These are phyloP conservation scores for Cryptococcus deneoformans DNA, from an alignment of 1,284 basidiomycete genomes.

Conservation along the genomic window DNA sequence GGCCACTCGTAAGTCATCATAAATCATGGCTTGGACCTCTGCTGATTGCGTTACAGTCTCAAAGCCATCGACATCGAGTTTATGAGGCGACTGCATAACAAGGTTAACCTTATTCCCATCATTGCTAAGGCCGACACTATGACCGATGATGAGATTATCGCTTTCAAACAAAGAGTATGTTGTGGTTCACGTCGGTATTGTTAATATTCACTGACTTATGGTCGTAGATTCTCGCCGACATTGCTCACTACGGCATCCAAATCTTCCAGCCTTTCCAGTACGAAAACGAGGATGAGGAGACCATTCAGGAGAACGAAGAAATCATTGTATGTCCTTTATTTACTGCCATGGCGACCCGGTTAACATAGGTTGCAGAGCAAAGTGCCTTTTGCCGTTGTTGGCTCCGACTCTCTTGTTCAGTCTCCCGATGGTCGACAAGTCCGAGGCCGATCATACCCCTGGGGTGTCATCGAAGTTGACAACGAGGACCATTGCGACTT, in stretches of 20 bases:
- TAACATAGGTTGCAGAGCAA: conserved; percentile 60
- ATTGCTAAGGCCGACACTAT: conserved; percentile 96
- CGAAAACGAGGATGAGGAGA: conserved; percentile 96
- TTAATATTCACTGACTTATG: not conserved
- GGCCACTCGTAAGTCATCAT: conserved; percentile 76
- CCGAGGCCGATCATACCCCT: conserved; percentile 89
- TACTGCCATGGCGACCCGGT: not conserved
- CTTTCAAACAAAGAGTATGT: conserved; percentile 85
- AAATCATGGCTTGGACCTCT: not conserved
- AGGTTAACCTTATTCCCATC: conserved; percentile 95
- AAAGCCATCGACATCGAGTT: conserved; percentile 98
- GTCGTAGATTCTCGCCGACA: conserved; percentile 78
- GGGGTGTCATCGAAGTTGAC: conserved; percentile 97
- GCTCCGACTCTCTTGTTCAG: conserved; percentile 76
- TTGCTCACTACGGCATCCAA: conserved; percentile 86
- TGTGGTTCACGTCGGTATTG: conserved; percentile 5
- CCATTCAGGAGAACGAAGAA: conserved; percentile 89
- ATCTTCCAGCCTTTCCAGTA: conserved; percentile 96
- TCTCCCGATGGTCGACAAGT: conserved; percentile 84
- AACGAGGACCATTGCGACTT: conserved; percentile 98
- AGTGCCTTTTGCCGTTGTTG: conserved; percentile 95
- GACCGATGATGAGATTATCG: conserved; percentile 87
- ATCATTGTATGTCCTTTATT: conserved; percentile 60
- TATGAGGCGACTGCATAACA: conserved; percentile 91
- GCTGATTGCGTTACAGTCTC: conserved; percentile 56